Evolutionary conservation across 179 eudicot genomes (phyloP).

Genomic region (Patellifolia procumbens): DNA sequence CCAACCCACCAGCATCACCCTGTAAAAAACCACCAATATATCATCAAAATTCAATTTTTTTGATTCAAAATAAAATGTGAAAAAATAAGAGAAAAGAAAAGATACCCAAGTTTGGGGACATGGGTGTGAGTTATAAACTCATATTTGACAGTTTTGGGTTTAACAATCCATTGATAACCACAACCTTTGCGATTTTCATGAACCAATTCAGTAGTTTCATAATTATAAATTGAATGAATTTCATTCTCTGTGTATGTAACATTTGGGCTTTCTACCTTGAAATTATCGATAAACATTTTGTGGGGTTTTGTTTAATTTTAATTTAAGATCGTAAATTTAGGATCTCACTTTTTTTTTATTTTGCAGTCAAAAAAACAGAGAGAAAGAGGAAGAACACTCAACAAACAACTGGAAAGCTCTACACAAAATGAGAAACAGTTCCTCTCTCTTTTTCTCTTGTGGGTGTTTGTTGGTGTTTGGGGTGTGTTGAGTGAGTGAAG

Average conservation of each 20-base stretch:
- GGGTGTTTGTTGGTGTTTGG: neutral
- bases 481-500: neutral
- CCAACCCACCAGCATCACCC: slow-evolving; percentile 99
- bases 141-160: slow-evolving; percentile 82
- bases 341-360: neutral
- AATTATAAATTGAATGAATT: slow-evolving; percentile 71
- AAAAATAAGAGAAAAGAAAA: neutral
- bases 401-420: neutral
- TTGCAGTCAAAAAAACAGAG: neutral
- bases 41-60: neutral
- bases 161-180: slow-evolving; percentile 81
- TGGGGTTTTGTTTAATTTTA: neutral
- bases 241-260: slow-evolving; percentile 78
- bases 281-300: slow-evolving; percentile 87
- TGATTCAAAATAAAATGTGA: neutral
- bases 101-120: slow-evolving; percentile 88
- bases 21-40: slow-evolving; percentile 22
- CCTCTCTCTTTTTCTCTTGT: neutral
- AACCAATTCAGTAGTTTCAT: slow-evolving; percentile 85
- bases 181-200: slow-evolving; percentile 78
- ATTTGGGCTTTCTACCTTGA: slow-evolving; percentile 87
- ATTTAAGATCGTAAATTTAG: neutral
- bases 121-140: slow-evolving; percentile 74
- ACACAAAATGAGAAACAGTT: neutral
- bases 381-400: neutral